Conservation (phyloP, 1,284 basidiomycete genomes). For the Heterobasidion occidentale region DNA sequence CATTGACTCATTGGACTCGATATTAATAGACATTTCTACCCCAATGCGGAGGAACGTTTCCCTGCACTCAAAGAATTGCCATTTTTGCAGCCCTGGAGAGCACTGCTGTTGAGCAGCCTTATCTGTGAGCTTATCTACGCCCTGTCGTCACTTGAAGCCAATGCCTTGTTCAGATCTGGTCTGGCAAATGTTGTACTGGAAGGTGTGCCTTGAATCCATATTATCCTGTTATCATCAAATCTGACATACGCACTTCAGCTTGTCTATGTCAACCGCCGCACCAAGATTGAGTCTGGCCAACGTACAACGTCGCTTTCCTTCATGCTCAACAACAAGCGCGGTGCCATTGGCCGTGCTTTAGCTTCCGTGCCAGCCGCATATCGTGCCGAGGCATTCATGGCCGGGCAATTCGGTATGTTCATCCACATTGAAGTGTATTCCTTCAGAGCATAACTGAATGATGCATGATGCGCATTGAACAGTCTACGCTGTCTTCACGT, state of each 20-base stretch:
- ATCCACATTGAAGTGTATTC: not conserved
- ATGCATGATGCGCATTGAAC: not conserved
- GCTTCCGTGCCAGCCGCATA: slow-evolving; percentile 50
- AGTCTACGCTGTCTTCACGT: slow-evolving; percentile 85
- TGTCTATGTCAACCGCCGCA: slow-evolving; percentile 75
- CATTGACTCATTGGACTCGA: slow-evolving; percentile 8
- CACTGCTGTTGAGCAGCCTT: slow-evolving; percentile 60
- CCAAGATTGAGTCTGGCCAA: slow-evolving; percentile 82
- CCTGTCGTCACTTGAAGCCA: not conserved
- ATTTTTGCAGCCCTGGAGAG: slow-evolving; percentile 51
- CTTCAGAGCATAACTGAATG: not conserved
- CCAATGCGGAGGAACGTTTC: slow-evolving; percentile 66
- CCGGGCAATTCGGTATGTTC: slow-evolving; percentile 70
- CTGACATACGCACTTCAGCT: slow-evolving; percentile 37
- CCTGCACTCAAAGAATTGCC: slow-evolving; percentile 69
- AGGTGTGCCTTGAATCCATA: slow-evolving; percentile 36
- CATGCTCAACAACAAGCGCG: slow-evolving; percentile 80
- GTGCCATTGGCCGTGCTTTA: slow-evolving; percentile 69
- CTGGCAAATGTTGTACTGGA: slow-evolving; percentile 90
- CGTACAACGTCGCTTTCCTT: slow-evolving; percentile 81
- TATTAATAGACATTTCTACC: slow-evolving; percentile 72
- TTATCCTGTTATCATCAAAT: not conserved
- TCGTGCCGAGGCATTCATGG: slow-evolving; percentile 74
- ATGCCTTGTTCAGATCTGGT: slow-evolving; percentile 52
- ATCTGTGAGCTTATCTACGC: slow-evolving; percentile 50